These are phyloP conservation scores for Cutaneotrichosporon mucoides DNA, from an alignment of 1,284 basidiomycete genomes.

Conservation along the genomic window DNA sequence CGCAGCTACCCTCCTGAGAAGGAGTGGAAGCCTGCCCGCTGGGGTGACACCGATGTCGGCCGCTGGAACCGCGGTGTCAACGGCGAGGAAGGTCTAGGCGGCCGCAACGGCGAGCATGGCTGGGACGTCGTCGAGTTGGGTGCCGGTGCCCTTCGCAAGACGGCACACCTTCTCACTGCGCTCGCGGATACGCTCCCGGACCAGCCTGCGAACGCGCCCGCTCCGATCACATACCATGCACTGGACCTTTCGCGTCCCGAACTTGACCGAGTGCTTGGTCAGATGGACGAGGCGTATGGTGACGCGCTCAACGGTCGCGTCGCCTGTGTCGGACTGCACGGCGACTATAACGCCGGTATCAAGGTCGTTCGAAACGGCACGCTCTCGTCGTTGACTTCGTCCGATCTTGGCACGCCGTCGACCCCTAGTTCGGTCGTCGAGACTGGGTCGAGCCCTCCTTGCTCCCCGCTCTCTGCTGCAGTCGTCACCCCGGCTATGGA, in stretches of 20 bases:
- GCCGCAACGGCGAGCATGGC: slow-evolving; percentile 44
- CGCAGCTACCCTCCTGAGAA: background rate
- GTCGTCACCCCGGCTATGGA: slow-evolving; percentile 25
- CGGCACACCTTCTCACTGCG: slow-evolving; percentile 75
- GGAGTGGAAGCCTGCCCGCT: slow-evolving; percentile 46
- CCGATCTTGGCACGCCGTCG: slow-evolving; percentile 1
- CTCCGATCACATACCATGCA: slow-evolving; percentile 80
- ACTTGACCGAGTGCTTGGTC: slow-evolving; percentile 71
- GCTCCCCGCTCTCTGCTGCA: slow-evolving; percentile 17
- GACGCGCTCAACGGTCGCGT: slow-evolving; percentile 65
- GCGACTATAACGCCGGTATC: slow-evolving; percentile 78
- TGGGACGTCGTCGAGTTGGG: slow-evolving; percentile 74
- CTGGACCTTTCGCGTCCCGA: slow-evolving; percentile 87
- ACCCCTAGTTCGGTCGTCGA: slow-evolving; percentile 1
- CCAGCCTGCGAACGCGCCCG: slow-evolving; percentile 28
- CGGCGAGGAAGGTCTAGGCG: slow-evolving; percentile 52
- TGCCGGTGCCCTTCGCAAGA: slow-evolving; percentile 85
- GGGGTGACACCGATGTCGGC: slow-evolving; percentile 62
- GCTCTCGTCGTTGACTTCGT: slow-evolving; percentile 29
- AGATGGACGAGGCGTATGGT: slow-evolving; percentile 66
- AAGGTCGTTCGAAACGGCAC: slow-evolving; percentile 53
- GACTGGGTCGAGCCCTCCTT: background rate
- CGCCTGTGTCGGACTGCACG: slow-evolving; percentile 74
- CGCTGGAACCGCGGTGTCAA: slow-evolving; percentile 63
- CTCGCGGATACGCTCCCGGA: slow-evolving; percentile 56